Conservation (phyloP, 1,284 basidiomycete species). For the Calocybe gambosa region DNA sequence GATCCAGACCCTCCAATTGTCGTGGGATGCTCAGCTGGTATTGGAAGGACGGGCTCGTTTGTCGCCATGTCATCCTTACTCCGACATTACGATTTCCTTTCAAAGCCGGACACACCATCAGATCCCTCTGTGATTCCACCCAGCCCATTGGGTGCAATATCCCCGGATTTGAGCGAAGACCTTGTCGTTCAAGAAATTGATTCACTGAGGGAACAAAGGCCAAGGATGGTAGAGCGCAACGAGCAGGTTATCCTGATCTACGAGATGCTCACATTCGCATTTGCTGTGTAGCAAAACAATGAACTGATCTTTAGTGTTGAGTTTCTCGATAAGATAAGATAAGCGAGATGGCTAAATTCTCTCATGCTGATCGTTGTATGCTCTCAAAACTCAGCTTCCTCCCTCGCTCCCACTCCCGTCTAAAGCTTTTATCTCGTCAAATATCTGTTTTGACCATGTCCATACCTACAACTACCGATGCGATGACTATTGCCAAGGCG, state of each 20-base stretch:
- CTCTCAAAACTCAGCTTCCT: conserved; percentile 11
- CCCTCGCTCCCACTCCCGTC: conserved; percentile 16
- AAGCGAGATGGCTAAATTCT: conserved; percentile 4
- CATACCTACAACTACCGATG: conserved; percentile 49
- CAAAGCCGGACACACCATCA: conserved; percentile 25
- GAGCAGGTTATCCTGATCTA: conserved; percentile 69
- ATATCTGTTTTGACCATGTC: conserved; percentile 34
- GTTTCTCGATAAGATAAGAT: conserved; percentile 10
- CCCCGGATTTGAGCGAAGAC: conserved; percentile 46
- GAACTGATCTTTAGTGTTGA: too few relatives aligned
- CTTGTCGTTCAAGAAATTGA: conserved; percentile 71
- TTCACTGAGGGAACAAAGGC: conserved; percentile 70
- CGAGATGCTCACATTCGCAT: conserved; percentile 42
- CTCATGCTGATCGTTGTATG: conserved; percentile 5
- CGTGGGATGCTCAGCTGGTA: conserved; percentile 83
- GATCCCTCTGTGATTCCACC: conserved; percentile 28
- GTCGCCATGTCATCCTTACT: conserved; percentile 73
- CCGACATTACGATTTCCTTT: conserved; percentile 48
- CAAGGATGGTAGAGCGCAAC: conserved; percentile 72
- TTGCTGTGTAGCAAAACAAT: conserved; percentile 5
- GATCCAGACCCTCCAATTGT: conserved; percentile 68
- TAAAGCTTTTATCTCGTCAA: conserved; percentile 25
- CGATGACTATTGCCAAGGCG: conserved; percentile 50
- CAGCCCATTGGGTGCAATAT: conserved; percentile 54
- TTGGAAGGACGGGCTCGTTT: conserved; percentile 88